phyloP scores from a whole-genome alignment of 1,284 basidiomycete species.

The Pisolithus thermaeus region DNA sequence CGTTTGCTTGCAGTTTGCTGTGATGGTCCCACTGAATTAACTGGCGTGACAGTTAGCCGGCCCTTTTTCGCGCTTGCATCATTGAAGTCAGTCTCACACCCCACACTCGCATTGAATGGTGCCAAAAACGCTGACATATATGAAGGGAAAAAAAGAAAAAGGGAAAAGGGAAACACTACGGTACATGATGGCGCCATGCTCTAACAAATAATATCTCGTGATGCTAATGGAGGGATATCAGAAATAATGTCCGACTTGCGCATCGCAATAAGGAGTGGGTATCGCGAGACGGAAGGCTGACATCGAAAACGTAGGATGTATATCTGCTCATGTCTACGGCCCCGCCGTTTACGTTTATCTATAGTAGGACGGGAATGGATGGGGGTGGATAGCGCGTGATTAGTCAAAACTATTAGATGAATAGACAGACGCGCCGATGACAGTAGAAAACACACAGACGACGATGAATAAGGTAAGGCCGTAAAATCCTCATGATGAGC shows the following conservation, averaged over 20 bases:
- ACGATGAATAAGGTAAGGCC: slow-evolving; percentile 42
- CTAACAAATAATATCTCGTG: slow-evolving; percentile 55
- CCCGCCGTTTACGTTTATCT: slow-evolving; percentile 42
- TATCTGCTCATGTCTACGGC: slow-evolving; percentile 42
- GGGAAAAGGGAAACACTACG: slow-evolving; percentile 30
- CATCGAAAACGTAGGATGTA: slow-evolving; percentile 31
- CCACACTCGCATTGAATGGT: background rate
- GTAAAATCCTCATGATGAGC: slow-evolving; percentile 47
- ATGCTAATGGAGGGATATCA: slow-evolving; percentile 43
- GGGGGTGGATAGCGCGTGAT: background rate
- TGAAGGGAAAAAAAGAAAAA: slow-evolving; percentile 16
- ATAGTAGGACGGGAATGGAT: slow-evolving; percentile 13
- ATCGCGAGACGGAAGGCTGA: slow-evolving; percentile 51
- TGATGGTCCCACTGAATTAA: background rate
- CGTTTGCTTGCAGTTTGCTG: background rate
- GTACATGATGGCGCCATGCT: slow-evolving; percentile 56
- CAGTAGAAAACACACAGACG: slow-evolving; percentile 34
- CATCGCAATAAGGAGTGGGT: slow-evolving; percentile 48
- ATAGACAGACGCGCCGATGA: slow-evolving; percentile 25
- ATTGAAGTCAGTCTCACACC: no score
- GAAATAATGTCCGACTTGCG: slow-evolving; percentile 45
- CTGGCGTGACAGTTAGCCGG: slow-evolving; percentile 4
- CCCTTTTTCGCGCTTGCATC: slow-evolving; percentile 7
- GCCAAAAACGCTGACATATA: slow-evolving; percentile 4
- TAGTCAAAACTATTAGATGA: slow-evolving; percentile 9